Percentiles rank a stretch among this genome's conserved stretches.
These are phyloP conservation scores for Malus hybrid DNA, from an alignment of 331 rosid species.

Conservation along the genomic window DNA sequence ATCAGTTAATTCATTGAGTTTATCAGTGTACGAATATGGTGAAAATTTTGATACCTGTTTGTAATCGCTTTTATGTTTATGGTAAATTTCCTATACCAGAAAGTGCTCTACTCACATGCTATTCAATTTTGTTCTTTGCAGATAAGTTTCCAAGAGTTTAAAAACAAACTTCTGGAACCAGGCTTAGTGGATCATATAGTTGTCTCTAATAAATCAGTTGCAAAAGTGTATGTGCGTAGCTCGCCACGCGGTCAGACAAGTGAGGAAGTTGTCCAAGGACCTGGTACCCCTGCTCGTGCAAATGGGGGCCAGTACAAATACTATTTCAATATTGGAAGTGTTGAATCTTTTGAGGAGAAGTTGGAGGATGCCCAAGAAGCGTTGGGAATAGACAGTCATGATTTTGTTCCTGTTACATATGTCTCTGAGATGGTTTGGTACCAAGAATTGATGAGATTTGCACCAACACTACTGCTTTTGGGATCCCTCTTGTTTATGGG, in stretches of 20 bases:
- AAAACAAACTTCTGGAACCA: conserved; percentile 83
- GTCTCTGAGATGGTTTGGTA: conserved; percentile 58
- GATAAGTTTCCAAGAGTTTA: conserved; percentile 95
- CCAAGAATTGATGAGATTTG: conserved; percentile 57
- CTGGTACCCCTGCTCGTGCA: conserved; percentile 36
- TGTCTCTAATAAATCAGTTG: conserved; percentile 75
- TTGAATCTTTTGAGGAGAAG: conserved; percentile 90
- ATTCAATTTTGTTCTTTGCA: conserved; percentile 28
- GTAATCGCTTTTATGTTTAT: background rate
- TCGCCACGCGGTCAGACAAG: conserved; percentile 50
- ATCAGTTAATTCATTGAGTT: background rate
- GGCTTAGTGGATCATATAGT: conserved; percentile 87
- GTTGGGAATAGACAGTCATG: conserved; percentile 66
- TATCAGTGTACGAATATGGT: background rate
- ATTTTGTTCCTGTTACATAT: conserved; percentile 78
- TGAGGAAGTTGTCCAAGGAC: conserved; percentile 57
- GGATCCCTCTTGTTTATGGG: conserved; percentile 54
- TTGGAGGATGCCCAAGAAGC: conserved; percentile 81
- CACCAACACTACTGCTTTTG: conserved; percentile 60
- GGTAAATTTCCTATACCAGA: background rate
- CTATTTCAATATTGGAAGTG: conserved; percentile 77
- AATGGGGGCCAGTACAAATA: conserved; percentile 55
- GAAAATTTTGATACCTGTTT: no score
- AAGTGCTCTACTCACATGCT: conserved; percentile 1
- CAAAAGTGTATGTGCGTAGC: conserved; percentile 65